Percentiles rank a stretch among this genome's conserved stretches.
Evolutionary conservation across 768 basidiomycete genomes (phyloP).

Genomic region (Daedaleopsis nitida): DNA sequence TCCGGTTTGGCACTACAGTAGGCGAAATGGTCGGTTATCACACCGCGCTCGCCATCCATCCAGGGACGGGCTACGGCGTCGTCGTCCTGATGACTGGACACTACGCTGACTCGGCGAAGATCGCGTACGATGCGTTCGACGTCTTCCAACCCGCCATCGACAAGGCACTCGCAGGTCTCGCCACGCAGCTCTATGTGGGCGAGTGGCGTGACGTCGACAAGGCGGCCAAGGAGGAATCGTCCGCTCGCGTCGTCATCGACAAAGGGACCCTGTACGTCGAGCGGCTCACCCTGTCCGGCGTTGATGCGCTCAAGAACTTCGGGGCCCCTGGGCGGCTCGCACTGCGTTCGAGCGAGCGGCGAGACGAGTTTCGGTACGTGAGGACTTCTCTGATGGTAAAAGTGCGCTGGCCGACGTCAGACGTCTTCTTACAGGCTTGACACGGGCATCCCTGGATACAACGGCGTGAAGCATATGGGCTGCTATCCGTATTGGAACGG

Average conservation of each 20-base stretch:
- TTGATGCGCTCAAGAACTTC: constrained; percentile 7
- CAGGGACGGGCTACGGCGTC: constrained; percentile 31
- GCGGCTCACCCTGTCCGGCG: constrained; percentile 18
- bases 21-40: constrained; percentile 31
- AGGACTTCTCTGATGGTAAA: background rate
- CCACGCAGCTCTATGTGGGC: constrained; percentile 25
- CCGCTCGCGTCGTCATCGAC: constrained; percentile 17
- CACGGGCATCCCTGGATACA: constrained; percentile 30
- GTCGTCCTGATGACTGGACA: constrained; percentile 29
- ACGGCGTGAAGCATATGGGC: constrained; percentile 32
- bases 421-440: constrained; percentile 24
- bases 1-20: constrained; percentile 16
- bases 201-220: constrained; percentile 18
- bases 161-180: constrained; percentile 15
- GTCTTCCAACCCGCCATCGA: constrained; percentile 33
- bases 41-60: constrained; percentile 28
- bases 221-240: background rate
- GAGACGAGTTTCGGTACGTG: constrained; percentile 35
- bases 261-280: constrained; percentile 29
- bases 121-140: constrained; percentile 28
- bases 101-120: constrained; percentile 25
- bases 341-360: constrained; percentile 27
- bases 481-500: constrained; percentile 35
- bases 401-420: background rate
- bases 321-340: constrained; percentile 18